These are phyloP conservation scores for Coniochaeta sp. DNA, from an alignment of 2,329 filamentous ascomycete genomes.

Conservation along the genomic window DNA sequence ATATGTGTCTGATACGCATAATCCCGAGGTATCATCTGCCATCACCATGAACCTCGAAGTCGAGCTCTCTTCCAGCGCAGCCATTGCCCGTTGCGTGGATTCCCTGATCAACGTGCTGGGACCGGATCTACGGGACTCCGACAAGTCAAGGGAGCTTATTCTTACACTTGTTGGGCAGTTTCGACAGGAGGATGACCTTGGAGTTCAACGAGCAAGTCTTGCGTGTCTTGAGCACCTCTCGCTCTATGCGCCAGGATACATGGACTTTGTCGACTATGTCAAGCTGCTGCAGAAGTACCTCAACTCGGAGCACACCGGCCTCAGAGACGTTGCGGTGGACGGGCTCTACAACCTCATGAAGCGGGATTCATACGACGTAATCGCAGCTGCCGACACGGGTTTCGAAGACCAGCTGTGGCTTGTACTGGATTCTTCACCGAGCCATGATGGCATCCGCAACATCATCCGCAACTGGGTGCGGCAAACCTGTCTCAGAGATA, in stretches of 20 bases:
- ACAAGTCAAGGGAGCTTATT: constrained; percentile 87
- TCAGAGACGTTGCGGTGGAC: constrained; percentile 76
- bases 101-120: constrained; percentile 96
- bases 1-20: constrained; percentile 87
- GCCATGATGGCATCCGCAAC: constrained; percentile 73
- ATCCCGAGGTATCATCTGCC: constrained; percentile 70
- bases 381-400: constrained; percentile 65
- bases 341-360: constrained; percentile 95
- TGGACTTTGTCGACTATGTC: constrained; percentile 81
- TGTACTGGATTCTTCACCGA: constrained; percentile 69
- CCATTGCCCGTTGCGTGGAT: constrained; percentile 82
- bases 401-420: constrained; percentile 92
- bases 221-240: constrained; percentile 86
- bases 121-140: constrained; percentile 87
- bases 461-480: constrained; percentile 91
- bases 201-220: constrained; percentile 69
- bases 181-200: constrained; percentile 62
- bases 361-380: constrained; percentile 75
- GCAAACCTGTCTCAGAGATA: constrained; percentile 77
- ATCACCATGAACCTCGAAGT: constrained; percentile 88
- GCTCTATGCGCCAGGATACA: constrained; percentile 80
- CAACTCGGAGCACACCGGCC: constrained; percentile 57
- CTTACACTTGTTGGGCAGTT: constrained; percentile 81
- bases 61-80: constrained; percentile 72
- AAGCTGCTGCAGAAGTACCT: constrained; percentile 73